These are phyloP conservation scores for Fomitopsis pulvina DNA, from an alignment of 768 basidiomycete species.

Conservation along the genomic window DNA sequence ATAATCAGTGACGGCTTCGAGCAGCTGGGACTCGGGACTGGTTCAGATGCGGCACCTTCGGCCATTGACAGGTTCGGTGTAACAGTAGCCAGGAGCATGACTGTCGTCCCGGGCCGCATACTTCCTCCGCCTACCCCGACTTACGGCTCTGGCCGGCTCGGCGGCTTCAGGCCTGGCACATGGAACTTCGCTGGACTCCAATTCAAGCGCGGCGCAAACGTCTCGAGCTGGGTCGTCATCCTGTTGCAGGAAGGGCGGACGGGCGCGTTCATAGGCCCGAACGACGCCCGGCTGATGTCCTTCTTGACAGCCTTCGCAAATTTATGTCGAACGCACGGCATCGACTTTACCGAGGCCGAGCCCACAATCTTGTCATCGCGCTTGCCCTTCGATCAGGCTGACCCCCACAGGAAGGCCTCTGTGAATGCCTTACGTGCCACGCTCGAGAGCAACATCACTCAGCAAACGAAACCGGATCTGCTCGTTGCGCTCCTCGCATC, in stretches of 20 bases:
- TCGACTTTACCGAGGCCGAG: conserved; percentile 33
- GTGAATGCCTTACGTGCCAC: conserved; percentile 1
- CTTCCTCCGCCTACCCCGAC: conserved; percentile 49
- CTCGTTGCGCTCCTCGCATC: conserved; percentile 64
- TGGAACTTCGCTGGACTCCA: conserved; percentile 13
- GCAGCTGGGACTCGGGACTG: conserved; percentile 43
- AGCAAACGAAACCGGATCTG: conserved; percentile 44
- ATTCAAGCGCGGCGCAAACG: conserved; percentile 49
- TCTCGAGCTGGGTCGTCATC: conserved; percentile 61
- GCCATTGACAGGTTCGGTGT: conserved; percentile 52
- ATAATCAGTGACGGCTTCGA: conserved; percentile 53
- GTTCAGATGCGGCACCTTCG: conserved; percentile 24
- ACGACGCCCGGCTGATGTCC: conserved; percentile 32
- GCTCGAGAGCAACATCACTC: conserved; percentile 16
- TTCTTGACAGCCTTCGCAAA: conserved; percentile 47
- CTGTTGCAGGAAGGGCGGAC: conserved; percentile 46
- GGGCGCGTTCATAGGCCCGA: conserved; percentile 31
- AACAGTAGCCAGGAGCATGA: conserved; percentile 47
- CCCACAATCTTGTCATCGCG: conserved; percentile 29
- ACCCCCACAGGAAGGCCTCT: not conserved
- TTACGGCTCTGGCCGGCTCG: conserved; percentile 38
- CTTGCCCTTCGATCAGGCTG: not conserved
- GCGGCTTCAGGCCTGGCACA: not conserved
- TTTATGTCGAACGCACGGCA: conserved; percentile 57
- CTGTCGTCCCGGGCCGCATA: conserved; percentile 56